Percentiles rank a stretch among this genome's conserved stretches.
phyloP scores from a whole-genome alignment of 176 grass and related monocot genomes.

The Cenchrus americanus region DNA sequence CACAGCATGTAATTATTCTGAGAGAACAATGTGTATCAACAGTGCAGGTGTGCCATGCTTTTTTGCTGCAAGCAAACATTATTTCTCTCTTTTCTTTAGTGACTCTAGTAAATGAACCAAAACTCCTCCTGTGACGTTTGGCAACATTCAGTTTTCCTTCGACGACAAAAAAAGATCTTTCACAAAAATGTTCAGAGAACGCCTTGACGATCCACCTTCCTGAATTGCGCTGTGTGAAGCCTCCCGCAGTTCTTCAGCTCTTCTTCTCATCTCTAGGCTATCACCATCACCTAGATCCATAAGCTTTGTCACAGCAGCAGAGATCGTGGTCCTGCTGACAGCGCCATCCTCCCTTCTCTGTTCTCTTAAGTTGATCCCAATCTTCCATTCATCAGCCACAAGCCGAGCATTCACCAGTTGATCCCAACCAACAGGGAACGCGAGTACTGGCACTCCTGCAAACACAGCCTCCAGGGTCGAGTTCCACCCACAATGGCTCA shows the following conservation, averaged over 20 bases:
- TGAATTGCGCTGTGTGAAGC: conserved; percentile 23
- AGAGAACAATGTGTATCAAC: too few species aligned
- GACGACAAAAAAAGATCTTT: conserved; percentile 26
- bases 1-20: too few species aligned
- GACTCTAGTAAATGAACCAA: too few species aligned
- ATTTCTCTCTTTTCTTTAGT: too few species aligned
- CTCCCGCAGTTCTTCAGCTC: conserved; percentile 32
- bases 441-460: conserved; percentile 60
- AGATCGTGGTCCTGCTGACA: conserved; percentile 43
- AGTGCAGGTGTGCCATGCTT: too few species aligned
- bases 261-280: conserved; percentile 54
- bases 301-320: conserved; percentile 37
- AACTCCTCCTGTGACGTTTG: conserved; percentile 24
- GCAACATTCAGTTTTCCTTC: conserved; percentile 29
- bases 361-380: conserved; percentile 55
- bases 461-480: conserved; percentile 60
- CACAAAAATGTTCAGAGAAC: conserved; percentile 50
- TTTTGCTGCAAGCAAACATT: too few species aligned
- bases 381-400: conserved; percentile 63
- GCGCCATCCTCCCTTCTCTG: conserved; percentile 23
- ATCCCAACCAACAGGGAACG: conserved; percentile 63
- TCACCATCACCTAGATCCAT: conserved; percentile 52
- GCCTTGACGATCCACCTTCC: conserved; percentile 54
- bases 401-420: conserved; percentile 54
- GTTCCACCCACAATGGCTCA: conserved; percentile 86